Conservation (phyloP, 1,139 yeast genomes). For the Taiozyma sp. region DNA sequence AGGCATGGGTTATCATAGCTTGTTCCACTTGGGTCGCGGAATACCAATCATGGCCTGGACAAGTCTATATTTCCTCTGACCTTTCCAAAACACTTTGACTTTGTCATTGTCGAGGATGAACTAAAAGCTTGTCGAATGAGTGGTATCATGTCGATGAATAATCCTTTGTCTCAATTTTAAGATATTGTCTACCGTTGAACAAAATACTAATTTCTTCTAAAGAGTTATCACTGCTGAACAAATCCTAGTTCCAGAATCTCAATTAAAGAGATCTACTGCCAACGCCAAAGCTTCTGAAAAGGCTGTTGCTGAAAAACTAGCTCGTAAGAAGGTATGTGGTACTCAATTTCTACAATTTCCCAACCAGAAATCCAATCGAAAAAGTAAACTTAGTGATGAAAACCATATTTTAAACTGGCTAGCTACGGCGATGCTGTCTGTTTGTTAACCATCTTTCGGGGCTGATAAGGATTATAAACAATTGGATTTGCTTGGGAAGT, state of each 20-base stretch:
- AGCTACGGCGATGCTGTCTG: slow-evolving; percentile 90
- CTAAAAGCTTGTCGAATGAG: slow-evolving; percentile 22
- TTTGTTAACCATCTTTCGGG: slow-evolving; percentile 99
- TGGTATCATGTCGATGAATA: slow-evolving; percentile 26
- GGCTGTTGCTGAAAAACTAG: slow-evolving; percentile 83
- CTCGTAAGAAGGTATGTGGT: slow-evolving; percentile 87
- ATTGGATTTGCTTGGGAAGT: background rate
- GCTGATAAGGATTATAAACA: slow-evolving; percentile 45
- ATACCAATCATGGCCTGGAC: slow-evolving; percentile 16
- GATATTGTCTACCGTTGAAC: background rate
- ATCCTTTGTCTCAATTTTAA: slow-evolving; percentile 1
- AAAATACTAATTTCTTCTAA: slow-evolving; percentile 11
- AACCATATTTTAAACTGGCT: slow-evolving; percentile 60
- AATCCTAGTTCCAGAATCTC: slow-evolving; percentile 79
- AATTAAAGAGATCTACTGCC: slow-evolving; percentile 91
- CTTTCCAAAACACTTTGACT: slow-evolving; percentile 8
- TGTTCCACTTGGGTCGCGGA: slow-evolving; percentile 8
- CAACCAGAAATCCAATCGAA: background rate
- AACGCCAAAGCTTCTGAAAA: slow-evolving; percentile 81
- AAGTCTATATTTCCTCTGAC: slow-evolving; percentile 24
- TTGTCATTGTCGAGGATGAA: slow-evolving; percentile 4
- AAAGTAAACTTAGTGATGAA: slow-evolving; percentile 50
- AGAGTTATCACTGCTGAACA: slow-evolving; percentile 31
- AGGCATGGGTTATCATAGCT: slow-evolving; percentile 23
- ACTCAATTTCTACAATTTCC: background rate